Evolutionary conservation across 176 grass and related monocot species (phyloP).

Genomic region (Oryza coarctata): DNA sequence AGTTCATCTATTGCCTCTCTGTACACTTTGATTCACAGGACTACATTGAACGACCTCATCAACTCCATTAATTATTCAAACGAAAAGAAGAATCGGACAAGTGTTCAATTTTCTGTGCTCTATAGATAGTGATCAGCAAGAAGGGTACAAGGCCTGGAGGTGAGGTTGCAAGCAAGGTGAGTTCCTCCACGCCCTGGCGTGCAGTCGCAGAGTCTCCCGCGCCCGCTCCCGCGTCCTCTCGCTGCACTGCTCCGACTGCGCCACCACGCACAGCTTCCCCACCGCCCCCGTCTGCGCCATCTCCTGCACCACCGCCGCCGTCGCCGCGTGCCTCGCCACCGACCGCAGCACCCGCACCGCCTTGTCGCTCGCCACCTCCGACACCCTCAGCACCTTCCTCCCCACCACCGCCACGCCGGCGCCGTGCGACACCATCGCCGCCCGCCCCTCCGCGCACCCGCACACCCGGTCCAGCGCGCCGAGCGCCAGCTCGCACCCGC

Average conservation of each 20-base stretch:
- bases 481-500: constrained; percentile 58
- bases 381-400: constrained; percentile 37
- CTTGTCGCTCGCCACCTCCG: constrained; percentile 39
- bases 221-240: constrained; percentile 57
- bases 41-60: neutral
- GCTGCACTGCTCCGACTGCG: constrained; percentile 37
- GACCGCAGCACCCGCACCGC: constrained; percentile 56
- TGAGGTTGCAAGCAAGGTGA: constrained; percentile 59
- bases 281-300: constrained; percentile 57
- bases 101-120: too few species aligned
- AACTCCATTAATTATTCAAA: neutral
- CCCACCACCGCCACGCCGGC: constrained; percentile 59
- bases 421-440: constrained; percentile 54
- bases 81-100: neutral
- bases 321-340: constrained; percentile 51
- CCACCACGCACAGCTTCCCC: constrained; percentile 52
- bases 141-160: constrained; percentile 41
- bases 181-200: constrained; percentile 53
- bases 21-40: neutral
- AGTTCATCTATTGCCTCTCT: neutral
- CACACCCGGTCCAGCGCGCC: constrained; percentile 65
- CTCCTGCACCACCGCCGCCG: constrained; percentile 59
- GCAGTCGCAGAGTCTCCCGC: constrained; percentile 54
- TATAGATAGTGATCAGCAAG: constrained; percentile 4
- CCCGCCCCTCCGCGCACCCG: constrained; percentile 69